Base-by-base conservation (phyloP, 768 basidiomycete genomes). In the Leucocoprinus birnbaumii region DNA sequence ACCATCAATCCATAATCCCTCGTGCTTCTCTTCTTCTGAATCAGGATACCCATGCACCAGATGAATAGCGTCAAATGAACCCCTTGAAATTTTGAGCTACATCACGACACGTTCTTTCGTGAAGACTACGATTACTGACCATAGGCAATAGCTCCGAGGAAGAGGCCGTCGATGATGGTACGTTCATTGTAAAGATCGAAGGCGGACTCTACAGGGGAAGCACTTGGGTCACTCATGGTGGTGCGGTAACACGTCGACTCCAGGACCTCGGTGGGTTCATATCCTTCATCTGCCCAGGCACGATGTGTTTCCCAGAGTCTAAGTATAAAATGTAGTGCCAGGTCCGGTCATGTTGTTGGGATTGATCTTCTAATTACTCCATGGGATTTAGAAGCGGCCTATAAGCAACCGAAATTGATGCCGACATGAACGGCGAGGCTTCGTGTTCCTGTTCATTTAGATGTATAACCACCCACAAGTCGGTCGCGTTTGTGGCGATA, bases 81-180 rank as follows among this genome's bases (percentile, higher is more conserved):
- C 11, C 57, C 57, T 58, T 14, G 5, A 51, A 44, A 37, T 38
- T 31, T 21, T 19, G 10, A 50, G 40, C 31, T 31, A n/a, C 25
- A n/a, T n/a, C 22, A 22, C n/a, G 4, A 14, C 13, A 14, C 22
- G 31, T 27, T 38, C 14, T 44, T 37, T 9, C 7, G 46, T 2
- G 18, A 25, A 3, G 41, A 34, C 7, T 25, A n/a, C n/a, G n/a
- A 6, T 25, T 40, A 44, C 55, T 50, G 48, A 58, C 65, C 65
- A 47, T 62, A 65, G n/a, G 59, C 61, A 14, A 65, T 60, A 27
- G 54, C 58, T 16, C 46, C 58, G 24, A 65, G 55, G 37, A 65
- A 52, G 16, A 60, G 50, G 10, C 64, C 64, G 26, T 62, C 52
- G 16, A 65, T 53, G 48, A 55, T 63, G 46, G 62, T 60, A 4